These are phyloP conservation scores for Teunomyces atbi DNA, from an alignment of 805 yeast species.

Conservation along the genomic window DNA sequence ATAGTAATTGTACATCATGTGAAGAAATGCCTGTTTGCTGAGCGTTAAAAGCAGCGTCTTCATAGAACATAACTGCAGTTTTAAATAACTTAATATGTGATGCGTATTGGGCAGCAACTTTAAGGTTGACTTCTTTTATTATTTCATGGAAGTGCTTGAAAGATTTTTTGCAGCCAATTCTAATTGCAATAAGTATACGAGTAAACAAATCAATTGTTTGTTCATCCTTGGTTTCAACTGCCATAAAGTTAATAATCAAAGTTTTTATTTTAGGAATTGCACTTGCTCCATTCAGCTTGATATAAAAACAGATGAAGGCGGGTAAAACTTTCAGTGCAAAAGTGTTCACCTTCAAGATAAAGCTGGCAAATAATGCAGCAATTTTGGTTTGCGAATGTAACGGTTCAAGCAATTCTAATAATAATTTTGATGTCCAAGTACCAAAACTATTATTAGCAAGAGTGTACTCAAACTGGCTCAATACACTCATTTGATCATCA, in stretches of 20 bases:
- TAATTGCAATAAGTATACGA: slow-evolving; percentile 27
- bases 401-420: slow-evolving; percentile 34
- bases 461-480: slow-evolving; percentile 8
- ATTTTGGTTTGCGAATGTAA: slow-evolving; percentile 25
- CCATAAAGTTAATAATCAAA: slow-evolving; percentile 12
- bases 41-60: slow-evolving; percentile 29
- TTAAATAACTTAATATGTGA: slow-evolving; percentile 31
- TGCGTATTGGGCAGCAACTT: slow-evolving; percentile 29
- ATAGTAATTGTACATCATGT: slow-evolving; percentile 9
- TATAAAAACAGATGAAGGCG: slow-evolving; percentile 22
- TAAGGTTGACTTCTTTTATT: slow-evolving; percentile 28
- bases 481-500: slow-evolving; percentile 12
- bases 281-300: slow-evolving; percentile 13
- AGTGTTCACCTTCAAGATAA: slow-evolving; percentile 20
- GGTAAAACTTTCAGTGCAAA: slow-evolving; percentile 28
- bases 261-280: slow-evolving; percentile 8
- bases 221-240: slow-evolving; percentile 4
- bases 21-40: slow-evolving; percentile 8
- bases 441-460: slow-evolving; percentile 13
- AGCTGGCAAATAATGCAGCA: slow-evolving; percentile 32
- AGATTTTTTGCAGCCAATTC: slow-evolving; percentile 39
- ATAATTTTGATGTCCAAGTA: slow-evolving; percentile 28
- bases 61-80: slow-evolving; percentile 49
- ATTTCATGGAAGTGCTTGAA: slow-evolving; percentile 24
- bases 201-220: slow-evolving; percentile 17